phyloP scores from a whole-genome alignment of 225 moss, liverwort and hornwort genomes.

The Physcomitrellopsis africana region DNA sequence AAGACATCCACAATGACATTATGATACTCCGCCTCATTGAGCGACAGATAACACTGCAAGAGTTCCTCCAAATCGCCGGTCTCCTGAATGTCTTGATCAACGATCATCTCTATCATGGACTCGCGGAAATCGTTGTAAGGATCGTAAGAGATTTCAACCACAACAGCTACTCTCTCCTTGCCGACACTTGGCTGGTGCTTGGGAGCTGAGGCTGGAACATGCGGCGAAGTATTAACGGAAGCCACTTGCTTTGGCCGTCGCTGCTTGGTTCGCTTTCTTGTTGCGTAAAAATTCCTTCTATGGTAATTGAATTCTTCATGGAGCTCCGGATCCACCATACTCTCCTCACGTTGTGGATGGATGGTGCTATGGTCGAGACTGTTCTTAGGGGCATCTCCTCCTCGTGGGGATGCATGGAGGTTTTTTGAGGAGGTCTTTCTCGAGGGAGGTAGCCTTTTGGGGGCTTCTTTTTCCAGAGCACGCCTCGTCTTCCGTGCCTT shows the following conservation, averaged over 20 bases:
- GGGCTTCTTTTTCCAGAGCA: conserved; percentile 16
- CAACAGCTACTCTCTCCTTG: conserved; percentile 76
- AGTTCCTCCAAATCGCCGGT: conserved; percentile 78
- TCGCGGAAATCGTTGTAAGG: conserved; percentile 85
- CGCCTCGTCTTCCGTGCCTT: conserved; percentile 25
- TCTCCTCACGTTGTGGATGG: conserved; percentile 53
- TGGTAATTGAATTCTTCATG: conserved; percentile 47
- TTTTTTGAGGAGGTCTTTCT: conserved; percentile 21
- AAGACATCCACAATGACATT: conserved; percentile 84
- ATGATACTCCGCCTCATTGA: conserved; percentile 82
- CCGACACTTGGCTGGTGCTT: conserved; percentile 43
- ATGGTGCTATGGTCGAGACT: conserved; percentile 37
- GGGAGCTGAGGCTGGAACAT: conserved; percentile 17
- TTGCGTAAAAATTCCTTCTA: conserved; percentile 38
- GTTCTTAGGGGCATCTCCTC: conserved; percentile 23
- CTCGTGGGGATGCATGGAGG: conserved; percentile 15
- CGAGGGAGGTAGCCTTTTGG: conserved; percentile 10
- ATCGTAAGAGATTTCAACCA: conserved; percentile 82
- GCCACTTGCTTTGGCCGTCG: conserved; percentile 46
- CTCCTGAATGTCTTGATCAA: conserved; percentile 71
- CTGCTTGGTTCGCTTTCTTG: conserved; percentile 43
- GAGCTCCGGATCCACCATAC: conserved; percentile 45
- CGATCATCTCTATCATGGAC: conserved; percentile 93
- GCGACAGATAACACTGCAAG: conserved; percentile 84
- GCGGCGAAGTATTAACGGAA: conserved; percentile 22